These are phyloP conservation scores for Physcia stellaris DNA, from an alignment of 495 filamentous ascomycete species.

Conservation along the genomic window DNA sequence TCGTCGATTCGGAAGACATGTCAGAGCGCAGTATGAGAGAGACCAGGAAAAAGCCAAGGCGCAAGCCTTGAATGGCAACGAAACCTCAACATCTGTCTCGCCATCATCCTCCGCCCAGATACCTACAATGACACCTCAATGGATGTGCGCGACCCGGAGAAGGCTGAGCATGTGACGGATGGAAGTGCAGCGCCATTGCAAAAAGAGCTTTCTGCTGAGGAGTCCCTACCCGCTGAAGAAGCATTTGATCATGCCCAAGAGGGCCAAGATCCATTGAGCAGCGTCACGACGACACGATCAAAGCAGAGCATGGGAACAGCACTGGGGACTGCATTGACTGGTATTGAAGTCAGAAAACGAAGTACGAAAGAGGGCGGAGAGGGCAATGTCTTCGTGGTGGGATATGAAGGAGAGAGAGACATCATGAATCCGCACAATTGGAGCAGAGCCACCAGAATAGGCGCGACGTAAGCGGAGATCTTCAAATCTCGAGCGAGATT, in stretches of 20 bases:
- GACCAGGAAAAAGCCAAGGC: conserved; percentile 9
- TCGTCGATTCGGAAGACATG: conserved; percentile 24
- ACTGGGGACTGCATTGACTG: conserved; percentile 22
- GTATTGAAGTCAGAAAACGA: conserved; percentile 24
- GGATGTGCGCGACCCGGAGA: conserved; percentile 8
- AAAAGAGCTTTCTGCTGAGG: conserved; percentile 2
- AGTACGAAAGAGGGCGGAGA: conserved; percentile 17
- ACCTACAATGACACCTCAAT: background rate
- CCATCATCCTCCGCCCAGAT: background rate
- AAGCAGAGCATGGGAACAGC: conserved; percentile 19
- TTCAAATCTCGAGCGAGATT: too few relatives aligned
- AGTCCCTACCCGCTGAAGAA: conserved; percentile 1
- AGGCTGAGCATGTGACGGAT: conserved; percentile 10
- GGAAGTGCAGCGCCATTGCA: conserved; percentile 7
- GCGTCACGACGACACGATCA: background rate
- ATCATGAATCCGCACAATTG: conserved; percentile 44
- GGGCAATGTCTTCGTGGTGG: conserved; percentile 41
- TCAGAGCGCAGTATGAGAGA: conserved; percentile 18
- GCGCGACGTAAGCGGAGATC: too few relatives aligned
- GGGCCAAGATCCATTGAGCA: conserved; percentile 4
- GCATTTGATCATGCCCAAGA: too few relatives aligned
- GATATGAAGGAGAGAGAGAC: conserved; percentile 40
- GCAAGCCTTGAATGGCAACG: background rate
- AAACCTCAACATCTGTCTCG: background rate
- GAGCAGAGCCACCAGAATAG: conserved; percentile 22